Evolutionary conservation across 805 yeast genomes (phyloP).

Genomic region (Soucietia sequanensis): DNA sequence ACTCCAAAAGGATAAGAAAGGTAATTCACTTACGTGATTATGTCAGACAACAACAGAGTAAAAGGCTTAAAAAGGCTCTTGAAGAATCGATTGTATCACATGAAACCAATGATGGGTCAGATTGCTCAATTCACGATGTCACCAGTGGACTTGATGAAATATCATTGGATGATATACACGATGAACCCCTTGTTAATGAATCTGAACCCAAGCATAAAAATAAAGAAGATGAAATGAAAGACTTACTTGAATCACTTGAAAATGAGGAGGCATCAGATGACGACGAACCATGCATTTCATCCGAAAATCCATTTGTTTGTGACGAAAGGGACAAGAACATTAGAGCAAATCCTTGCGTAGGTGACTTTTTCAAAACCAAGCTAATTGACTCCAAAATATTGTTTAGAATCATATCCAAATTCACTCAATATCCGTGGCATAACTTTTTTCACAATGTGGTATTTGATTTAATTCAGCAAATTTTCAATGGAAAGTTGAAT

Average conservation of each 20-base stretch:
- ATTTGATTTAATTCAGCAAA: slow-evolving; percentile 93
- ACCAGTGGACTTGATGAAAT: slow-evolving; percentile 38
- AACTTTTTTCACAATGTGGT: slow-evolving; percentile 96
- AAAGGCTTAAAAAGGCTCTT: slow-evolving; percentile 45
- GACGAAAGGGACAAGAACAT: slow-evolving; percentile 28
- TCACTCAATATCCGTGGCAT: slow-evolving; percentile 92
- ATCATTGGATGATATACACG: slow-evolving; percentile 32
- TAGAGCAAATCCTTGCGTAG: slow-evolving; percentile 67
- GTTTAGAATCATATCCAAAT: slow-evolving; percentile 65
- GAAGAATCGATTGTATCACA: slow-evolving; percentile 25
- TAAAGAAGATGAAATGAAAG: slow-evolving; percentile 16
- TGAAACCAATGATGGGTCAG: slow-evolving; percentile 14
- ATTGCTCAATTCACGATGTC: slow-evolving; percentile 23
- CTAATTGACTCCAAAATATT: slow-evolving; percentile 73
- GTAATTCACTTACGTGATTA: slow-evolving; percentile 68
- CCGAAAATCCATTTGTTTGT: slow-evolving; percentile 44
- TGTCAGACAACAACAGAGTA: slow-evolving; percentile 46
- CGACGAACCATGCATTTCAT: slow-evolving; percentile 43
- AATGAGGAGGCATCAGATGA: slow-evolving; percentile 40
- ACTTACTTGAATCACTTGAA: slow-evolving; percentile 23
- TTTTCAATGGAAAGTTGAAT: slow-evolving; percentile 88
- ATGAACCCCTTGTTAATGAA: slow-evolving; percentile 8
- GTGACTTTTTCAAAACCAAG: slow-evolving; percentile 83
- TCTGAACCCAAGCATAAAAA: slow-evolving; percentile 21
- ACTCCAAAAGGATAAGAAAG: slow-evolving; percentile 69